Evolutionary conservation across 1,284 basidiomycete species (phyloP), one percentile per base, ranked within the genome.

Genomic region (Rugosomyces carneus): DNA sequence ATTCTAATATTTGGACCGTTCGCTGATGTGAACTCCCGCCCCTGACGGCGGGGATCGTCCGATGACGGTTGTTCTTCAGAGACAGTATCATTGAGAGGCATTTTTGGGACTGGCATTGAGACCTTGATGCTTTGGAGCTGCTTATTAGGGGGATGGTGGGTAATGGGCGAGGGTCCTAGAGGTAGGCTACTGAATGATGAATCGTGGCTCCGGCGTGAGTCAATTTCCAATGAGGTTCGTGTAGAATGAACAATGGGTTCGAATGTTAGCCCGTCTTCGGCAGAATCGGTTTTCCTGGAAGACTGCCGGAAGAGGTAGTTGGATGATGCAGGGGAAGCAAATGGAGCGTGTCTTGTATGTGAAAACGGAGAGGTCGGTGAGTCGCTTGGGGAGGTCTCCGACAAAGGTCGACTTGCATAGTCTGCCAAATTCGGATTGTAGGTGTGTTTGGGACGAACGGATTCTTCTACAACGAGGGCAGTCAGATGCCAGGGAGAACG

Each of bases 401-500:
- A 52, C 2, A 67, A 49, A 1, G 61, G 57, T 27, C 59, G 65
- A 57, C 68, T 64, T 58, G 73, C 74, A 35, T 68, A 71, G 38
- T 73, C 73, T 7, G 66, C 71, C 45, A 66, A 67, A 71, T 74
- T 75, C 38, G 57, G 54, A 49, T 67, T 67, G 32, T 59, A 66
- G 23, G 59, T 60, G 9, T 60, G 58, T 31, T 66, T 67, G 1
- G 66, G 60, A 48, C 67, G 69, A n/a, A 71, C 50, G 53, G 76
- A 84, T 56, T 84, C 79, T 59, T 85, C 81, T 50, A 81, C 69
- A 9, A 84, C 75, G 40, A 81, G 63, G 1, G 85, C 84, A 11
- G 84, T 78, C 35, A 87, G 55, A 58, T 80, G 70, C 80, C 83
- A 81, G 8, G 73, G 72, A 31, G 72, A 67, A 31, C 73, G 70